Base-by-base conservation (phyloP, 176 grass and related monocot genomes). In the Triticum timopheevii region DNA sequence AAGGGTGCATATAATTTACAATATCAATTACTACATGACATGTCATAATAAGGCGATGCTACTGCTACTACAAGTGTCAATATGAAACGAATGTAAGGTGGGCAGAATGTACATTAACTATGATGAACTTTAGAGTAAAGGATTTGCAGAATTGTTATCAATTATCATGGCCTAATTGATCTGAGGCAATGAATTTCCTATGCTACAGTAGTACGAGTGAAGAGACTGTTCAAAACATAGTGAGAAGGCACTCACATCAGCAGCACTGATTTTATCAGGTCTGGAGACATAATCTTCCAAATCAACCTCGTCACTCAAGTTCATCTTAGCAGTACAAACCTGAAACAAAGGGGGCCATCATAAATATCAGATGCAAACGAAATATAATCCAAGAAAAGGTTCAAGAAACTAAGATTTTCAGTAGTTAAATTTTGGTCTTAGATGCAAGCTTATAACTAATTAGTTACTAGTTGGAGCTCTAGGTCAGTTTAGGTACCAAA, bases 271-370 rank as follows among this genome's bases (percentile, higher is more conserved):
- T 94, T 96, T 99, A 80, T 99, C 97, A 6, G 97, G 94, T 91
- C 94, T 89, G 49, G 87, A 96, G 15, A 99, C 92, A 84, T 96
- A 96, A 87, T 99, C 97, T 90, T 99, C 94, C 90, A 99, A 91
- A 80, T 99, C 97, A 27, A 99, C 94, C 77, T 96, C 97, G 2
- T 99, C 97, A 86, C 94, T 85, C 66, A 99, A 90, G 80, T 99
- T 99, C 97, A 99, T 99, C 82, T 96, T 96, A 63, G 97, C 90
- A 74, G 94, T 99, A 76, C 93, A 99, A 9, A 99, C 97, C 97
- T 95, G 73, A 19, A 76, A 25, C 9, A 17, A 76, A 30, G 4
- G 8, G 27, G 7, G 28, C 3, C 28, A 15, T 52, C 24, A 20
- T 22, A 58, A 30, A 54, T 54, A 76, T 25, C 73, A 52, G 25